Percentiles rank a stretch among this genome's conserved stretches.
Conservation (phyloP, 2,329 filamentous ascomycete species). For the Myriosclerotinia scirpicola region DNA sequence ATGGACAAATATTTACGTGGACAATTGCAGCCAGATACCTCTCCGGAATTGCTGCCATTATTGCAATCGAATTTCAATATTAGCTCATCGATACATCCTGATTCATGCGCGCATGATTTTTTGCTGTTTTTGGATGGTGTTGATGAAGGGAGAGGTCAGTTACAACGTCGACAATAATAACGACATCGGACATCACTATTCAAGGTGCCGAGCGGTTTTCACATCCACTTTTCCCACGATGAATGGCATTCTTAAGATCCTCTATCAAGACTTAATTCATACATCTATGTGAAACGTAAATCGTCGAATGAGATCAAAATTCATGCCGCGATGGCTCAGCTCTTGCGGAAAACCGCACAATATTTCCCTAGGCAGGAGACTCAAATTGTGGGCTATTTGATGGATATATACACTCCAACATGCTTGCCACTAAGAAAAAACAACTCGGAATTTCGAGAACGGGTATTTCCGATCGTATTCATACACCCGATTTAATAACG, state of each 20-base stretch:
- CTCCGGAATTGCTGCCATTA: too few species aligned
- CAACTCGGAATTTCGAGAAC: constrained; percentile 1
- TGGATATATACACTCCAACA: background rate
- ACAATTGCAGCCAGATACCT: too few species aligned
- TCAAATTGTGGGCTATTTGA: background rate
- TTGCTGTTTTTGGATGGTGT: too few species aligned
- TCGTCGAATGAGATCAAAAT: background rate
- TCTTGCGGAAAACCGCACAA: background rate
- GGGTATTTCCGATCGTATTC: constrained; percentile 17
- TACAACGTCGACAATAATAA: background rate
- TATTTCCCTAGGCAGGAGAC: background rate
- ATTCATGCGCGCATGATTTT: too few species aligned
- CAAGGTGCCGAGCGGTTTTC: background rate
- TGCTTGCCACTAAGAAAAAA: constrained; percentile 10
- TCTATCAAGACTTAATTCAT: background rate
- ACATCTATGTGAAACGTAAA: background rate
- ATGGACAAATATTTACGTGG: too few species aligned
- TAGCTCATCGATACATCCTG: too few species aligned
- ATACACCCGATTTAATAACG: too few species aligned
- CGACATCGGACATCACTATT: background rate
- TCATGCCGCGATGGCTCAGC: background rate
- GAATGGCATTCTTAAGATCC: background rate
- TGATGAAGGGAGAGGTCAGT: background rate
- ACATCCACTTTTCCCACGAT: background rate
- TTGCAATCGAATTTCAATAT: too few species aligned